Conservation (phyloP, 1,284 basidiomycete genomes). For the Microbotryum violaceum region DNA sequence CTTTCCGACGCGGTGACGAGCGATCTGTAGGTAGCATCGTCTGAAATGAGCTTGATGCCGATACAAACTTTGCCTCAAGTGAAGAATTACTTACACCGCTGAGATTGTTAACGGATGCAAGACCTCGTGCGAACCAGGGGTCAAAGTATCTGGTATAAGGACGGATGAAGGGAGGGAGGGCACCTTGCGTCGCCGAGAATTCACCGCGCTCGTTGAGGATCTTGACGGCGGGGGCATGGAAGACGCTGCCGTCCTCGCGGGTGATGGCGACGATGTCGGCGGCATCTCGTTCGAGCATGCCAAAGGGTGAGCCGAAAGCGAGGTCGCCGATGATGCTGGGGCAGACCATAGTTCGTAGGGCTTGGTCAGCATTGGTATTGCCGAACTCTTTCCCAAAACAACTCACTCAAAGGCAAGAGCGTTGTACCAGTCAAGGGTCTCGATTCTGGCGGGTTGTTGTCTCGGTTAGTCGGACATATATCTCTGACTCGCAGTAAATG, state of each 20-base stretch:
- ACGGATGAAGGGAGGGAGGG: conserved; percentile 63
- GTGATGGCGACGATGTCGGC: conserved; percentile 34
- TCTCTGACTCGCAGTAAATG: background rate
- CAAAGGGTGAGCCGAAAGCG: conserved; percentile 79
- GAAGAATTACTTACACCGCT: conserved; percentile 48
- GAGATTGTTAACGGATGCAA: conserved; percentile 61
- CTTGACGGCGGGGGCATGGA: conserved; percentile 68
- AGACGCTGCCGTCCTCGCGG: conserved; percentile 36
- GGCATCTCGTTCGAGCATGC: conserved; percentile 59
- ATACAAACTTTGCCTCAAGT: background rate
- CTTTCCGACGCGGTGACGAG: conserved; percentile 69
- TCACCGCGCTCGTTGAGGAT: conserved; percentile 86
- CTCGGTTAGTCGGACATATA: background rate
- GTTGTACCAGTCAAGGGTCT: conserved; percentile 28
- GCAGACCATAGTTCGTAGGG: background rate
- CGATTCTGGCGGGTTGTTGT: conserved; percentile 11
- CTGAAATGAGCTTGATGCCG: background rate
- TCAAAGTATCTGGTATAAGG: conserved; percentile 48
- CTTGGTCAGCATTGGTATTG: background rate
- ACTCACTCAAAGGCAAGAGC: conserved; percentile 6
- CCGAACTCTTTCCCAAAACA: background rate
- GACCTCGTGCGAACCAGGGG: conserved; percentile 69
- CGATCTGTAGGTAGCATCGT: conserved; percentile 45
- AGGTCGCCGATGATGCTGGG: conserved; percentile 50
- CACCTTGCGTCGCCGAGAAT: conserved; percentile 74